Percentiles rank a stretch among this genome's conserved stretches.
Conservation (phyloP, 2,329 filamentous ascomycete genomes). For the Chaetomiaceae sp. region DNA sequence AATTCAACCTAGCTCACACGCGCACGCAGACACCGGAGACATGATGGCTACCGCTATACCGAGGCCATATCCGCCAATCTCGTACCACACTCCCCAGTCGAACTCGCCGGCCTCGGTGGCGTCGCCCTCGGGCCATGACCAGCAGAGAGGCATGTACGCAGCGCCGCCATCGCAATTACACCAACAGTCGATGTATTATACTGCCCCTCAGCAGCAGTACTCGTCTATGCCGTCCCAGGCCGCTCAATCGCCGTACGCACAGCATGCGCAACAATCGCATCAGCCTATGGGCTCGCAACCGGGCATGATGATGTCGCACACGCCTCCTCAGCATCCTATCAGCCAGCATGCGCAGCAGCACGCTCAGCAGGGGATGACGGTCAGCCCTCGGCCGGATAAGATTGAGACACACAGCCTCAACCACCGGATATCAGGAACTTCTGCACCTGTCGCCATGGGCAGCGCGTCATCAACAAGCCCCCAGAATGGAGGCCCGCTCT, state of each 20-base stretch:
- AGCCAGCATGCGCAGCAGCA: conserved; percentile 56
- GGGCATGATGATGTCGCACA: conserved; percentile 63
- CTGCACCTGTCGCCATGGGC: conserved; percentile 44
- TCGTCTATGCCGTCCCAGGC: conserved; percentile 63
- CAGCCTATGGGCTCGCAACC: conserved; percentile 61
- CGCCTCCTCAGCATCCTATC: conserved; percentile 54
- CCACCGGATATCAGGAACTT: conserved; percentile 57
- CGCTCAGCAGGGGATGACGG: conserved; percentile 52
- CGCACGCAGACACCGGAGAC: conserved; percentile 51
- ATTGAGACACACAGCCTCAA: conserved; percentile 57
- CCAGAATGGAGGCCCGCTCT: conserved; percentile 42
- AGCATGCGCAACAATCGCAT: conserved; percentile 52
- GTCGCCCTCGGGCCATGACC: conserved; percentile 83
- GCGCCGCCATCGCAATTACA: conserved; percentile 74
- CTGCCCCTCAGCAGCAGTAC: conserved; percentile 55
- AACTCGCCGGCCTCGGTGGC: conserved; percentile 92
- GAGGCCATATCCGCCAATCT: conserved; percentile 80
- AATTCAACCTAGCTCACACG: conserved; percentile 10
- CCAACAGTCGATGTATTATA: conserved; percentile 76
- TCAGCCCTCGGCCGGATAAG: conserved; percentile 58
- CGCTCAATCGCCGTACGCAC: conserved; percentile 56
- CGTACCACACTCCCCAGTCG: conserved; percentile 89
- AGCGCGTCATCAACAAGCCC: conserved; percentile 32
- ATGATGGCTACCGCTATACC: conserved; percentile 70
- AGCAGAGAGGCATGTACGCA: conserved; percentile 81